Evolutionary conservation across 768 basidiomycete genomes (phyloP).

Genomic region (Sutorius australiensis): DNA sequence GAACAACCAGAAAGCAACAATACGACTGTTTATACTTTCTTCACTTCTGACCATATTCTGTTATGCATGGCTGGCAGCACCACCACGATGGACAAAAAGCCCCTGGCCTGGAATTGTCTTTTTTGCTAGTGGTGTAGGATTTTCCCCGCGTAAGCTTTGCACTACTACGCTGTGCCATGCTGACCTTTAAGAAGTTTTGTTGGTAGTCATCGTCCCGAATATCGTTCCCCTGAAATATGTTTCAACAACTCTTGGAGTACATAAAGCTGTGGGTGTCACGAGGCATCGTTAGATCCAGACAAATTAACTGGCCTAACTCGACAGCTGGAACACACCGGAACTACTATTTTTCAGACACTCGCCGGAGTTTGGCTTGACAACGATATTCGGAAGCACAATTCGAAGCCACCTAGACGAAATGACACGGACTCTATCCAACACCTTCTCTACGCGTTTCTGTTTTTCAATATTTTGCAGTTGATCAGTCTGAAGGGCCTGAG

Average conservation of each 20-base stretch:
- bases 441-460: constrained; percentile 54
- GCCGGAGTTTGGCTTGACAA: constrained; percentile 66
- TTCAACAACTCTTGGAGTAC: constrained; percentile 72
- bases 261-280: constrained; percentile 60
- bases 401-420: constrained; percentile 24
- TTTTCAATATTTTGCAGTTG: constrained; percentile 56
- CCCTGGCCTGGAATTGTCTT: constrained; percentile 58
- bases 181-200: constrained; percentile 45
- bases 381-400: neutral
- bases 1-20: constrained; percentile 53
- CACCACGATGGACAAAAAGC: constrained; percentile 51
- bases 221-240: constrained; percentile 70
- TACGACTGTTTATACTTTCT: constrained; percentile 55
- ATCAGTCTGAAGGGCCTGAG: constrained; percentile 47
- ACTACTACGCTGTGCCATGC: neutral
- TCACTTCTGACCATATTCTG: constrained; percentile 57
- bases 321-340: constrained; percentile 72
- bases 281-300: neutral
- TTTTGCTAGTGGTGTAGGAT: constrained; percentile 70
- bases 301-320: neutral
- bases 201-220: constrained; percentile 71
- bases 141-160: constrained; percentile 52
- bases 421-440: constrained; percentile 41
- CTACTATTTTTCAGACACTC: constrained; percentile 67
- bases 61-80: constrained; percentile 65